A percentile compares a stretch with the other conserved stretches of the same genome.
phyloP scores from a whole-genome alignment of 2,329 filamentous ascomycete genomes.

The Trichoderma sp. region DNA sequence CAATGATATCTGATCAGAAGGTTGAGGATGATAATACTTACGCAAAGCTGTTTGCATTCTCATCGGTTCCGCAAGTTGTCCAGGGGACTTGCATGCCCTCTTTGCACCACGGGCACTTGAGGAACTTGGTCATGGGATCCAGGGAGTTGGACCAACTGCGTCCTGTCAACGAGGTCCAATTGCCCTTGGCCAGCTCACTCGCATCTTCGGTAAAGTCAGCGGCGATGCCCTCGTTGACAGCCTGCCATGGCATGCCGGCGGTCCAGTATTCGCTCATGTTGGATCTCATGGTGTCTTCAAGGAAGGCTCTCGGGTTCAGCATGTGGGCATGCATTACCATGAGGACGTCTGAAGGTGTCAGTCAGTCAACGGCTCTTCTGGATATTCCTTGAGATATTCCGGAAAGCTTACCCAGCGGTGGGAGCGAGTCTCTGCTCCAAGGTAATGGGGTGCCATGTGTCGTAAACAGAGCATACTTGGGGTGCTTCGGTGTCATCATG shows the following conservation, averaged over 20 bases:
- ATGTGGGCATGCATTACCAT: conserved; percentile 82
- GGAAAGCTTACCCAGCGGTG: conserved; percentile 56
- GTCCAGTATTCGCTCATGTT: conserved; percentile 60
- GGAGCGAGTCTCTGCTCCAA: conserved; percentile 51
- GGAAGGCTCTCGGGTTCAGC: conserved; percentile 73
- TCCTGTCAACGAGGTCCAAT: conserved; percentile 54
- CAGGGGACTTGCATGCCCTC: conserved; percentile 53
- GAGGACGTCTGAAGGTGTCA: conserved; percentile 59
- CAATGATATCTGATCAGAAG: neutral
- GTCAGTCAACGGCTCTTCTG: neutral
- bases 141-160: conserved; percentile 62
- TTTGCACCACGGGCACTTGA: conserved; percentile 60
- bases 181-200: conserved; percentile 45
- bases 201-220: conserved; percentile 59
- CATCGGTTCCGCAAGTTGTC: conserved; percentile 55
- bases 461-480: conserved; percentile 42
- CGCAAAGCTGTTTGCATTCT: conserved; percentile 29
- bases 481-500: conserved; percentile 37
- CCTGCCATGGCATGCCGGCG: conserved; percentile 66
- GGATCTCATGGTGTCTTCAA: conserved; percentile 70
- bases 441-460: conserved; percentile 26
- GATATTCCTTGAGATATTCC: neutral
- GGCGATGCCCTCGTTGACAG: conserved; percentile 61
- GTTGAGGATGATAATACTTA: neutral
- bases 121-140: conserved; percentile 50